phyloP scores from a whole-genome alignment of 352 stramenopile species.

The Phytopythium vexans region DNA sequence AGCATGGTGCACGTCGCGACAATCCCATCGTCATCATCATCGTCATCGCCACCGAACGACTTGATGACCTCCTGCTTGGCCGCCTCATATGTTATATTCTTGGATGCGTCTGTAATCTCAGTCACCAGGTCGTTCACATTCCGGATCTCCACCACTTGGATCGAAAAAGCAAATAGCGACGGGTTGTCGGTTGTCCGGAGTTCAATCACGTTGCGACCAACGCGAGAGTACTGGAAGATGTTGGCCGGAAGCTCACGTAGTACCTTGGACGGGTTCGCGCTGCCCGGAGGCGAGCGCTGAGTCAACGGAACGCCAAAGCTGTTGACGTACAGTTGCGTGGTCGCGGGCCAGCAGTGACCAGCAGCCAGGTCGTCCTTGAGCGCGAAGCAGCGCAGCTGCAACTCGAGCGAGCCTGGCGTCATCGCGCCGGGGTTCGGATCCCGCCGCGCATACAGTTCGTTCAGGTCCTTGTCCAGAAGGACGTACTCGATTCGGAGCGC shows the following conservation, averaged over 20 bases:
- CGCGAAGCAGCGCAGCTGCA: slow-evolving; percentile 76
- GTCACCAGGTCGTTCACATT: slow-evolving; percentile 56
- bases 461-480: slow-evolving; percentile 70
- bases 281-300: slow-evolving; percentile 65
- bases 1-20: slow-evolving; percentile 85
- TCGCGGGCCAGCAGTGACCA: slow-evolving; percentile 72
- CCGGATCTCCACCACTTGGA: slow-evolving; percentile 73
- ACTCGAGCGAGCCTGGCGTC: slow-evolving; percentile 57
- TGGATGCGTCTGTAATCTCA: slow-evolving; percentile 58
- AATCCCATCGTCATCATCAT: slow-evolving; percentile 58
- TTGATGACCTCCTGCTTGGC: slow-evolving; percentile 76
- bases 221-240: slow-evolving; percentile 63
- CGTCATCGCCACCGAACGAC: slow-evolving; percentile 74
- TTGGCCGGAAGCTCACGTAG: slow-evolving; percentile 70
- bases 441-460: slow-evolving; percentile 58
- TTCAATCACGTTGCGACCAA: slow-evolving; percentile 73
- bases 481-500: slow-evolving; percentile 64
- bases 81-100: slow-evolving; percentile 64
- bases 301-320: slow-evolving; percentile 64
- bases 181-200: slow-evolving; percentile 67
- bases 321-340: slow-evolving; percentile 65
- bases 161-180: slow-evolving; percentile 59
- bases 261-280: slow-evolving; percentile 80
- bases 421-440: slow-evolving; percentile 49
- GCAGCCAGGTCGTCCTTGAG: slow-evolving; percentile 68